Evolutionary conservation across 805 yeast genomes (phyloP).

Genomic region (Ogataea paradorogensis): DNA sequence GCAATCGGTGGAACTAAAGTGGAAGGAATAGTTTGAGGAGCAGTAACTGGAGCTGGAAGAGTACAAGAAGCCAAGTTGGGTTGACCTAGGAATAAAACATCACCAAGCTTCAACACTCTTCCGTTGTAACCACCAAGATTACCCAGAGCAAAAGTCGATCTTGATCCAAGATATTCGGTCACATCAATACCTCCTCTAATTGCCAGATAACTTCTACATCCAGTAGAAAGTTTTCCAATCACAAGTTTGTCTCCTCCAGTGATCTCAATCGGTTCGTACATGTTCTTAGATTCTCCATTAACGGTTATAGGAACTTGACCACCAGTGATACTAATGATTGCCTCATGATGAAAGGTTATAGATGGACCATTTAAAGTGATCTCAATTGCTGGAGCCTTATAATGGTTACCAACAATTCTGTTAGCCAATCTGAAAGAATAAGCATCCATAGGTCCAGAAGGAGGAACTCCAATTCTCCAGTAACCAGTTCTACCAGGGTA

Average conservation of each 20-base stretch:
- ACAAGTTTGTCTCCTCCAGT: slow-evolving; percentile 72
- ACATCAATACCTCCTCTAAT: slow-evolving; percentile 93
- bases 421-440: slow-evolving; percentile 89
- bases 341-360: slow-evolving; percentile 75
- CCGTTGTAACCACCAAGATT: slow-evolving; percentile 94
- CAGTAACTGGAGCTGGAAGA: slow-evolving; percentile 68
- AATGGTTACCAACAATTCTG: slow-evolving; percentile 83
- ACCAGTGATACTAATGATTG: slow-evolving; percentile 82
- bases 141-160: slow-evolving; percentile 94
- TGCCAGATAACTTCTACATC: slow-evolving; percentile 88
- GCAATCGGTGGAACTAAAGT: slow-evolving; percentile 54
- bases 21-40: slow-evolving; percentile 57
- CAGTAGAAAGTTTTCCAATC: slow-evolving; percentile 78
- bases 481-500: slow-evolving; percentile 86
- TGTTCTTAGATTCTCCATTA: slow-evolving; percentile 53
- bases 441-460: slow-evolving; percentile 97
- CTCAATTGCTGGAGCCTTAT: slow-evolving; percentile 84
- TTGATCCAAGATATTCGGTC: slow-evolving; percentile 90
- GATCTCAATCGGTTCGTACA: slow-evolving; percentile 72
- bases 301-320: slow-evolving; percentile 69
- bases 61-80: slow-evolving; percentile 65
- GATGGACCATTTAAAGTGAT: slow-evolving; percentile 86
- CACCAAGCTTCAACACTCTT: slow-evolving; percentile 86
- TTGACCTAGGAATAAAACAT: slow-evolving; percentile 82
- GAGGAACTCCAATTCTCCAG: slow-evolving; percentile 96